These are phyloP conservation scores for Pyricularia sp. DNA, from an alignment of 2,329 filamentous ascomycete genomes.

Conservation along the genomic window DNA sequence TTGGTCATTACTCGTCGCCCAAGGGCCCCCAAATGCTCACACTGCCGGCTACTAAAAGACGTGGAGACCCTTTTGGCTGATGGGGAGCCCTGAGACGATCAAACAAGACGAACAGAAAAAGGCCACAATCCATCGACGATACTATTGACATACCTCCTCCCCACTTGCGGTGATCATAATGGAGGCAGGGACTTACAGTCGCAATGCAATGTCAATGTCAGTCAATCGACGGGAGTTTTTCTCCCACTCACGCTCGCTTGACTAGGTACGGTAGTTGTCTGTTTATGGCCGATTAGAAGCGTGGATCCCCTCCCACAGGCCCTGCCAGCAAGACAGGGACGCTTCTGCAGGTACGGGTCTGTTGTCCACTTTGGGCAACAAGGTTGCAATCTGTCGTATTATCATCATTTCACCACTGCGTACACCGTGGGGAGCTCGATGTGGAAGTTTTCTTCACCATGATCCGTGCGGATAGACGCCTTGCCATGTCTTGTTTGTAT, in stretches of 20 bases:
- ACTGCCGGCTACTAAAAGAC: background rate
- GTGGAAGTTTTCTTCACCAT: background rate
- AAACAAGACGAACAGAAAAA: no score
- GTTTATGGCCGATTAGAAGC: background rate
- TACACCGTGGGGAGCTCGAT: background rate
- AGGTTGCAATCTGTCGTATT: background rate
- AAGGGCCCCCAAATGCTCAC: background rate
- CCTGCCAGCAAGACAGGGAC: background rate
- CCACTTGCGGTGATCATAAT: background rate
- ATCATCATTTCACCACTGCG: background rate
- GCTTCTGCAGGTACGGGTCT: background rate
- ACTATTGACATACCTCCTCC: no score
- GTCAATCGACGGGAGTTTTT: background rate
- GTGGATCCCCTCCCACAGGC: background rate
- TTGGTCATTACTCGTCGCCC: background rate
- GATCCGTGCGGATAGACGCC: background rate
- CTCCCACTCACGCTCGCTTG: background rate
- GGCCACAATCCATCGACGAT: no score
- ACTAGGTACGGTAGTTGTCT: background rate
- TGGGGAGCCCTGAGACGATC: background rate
- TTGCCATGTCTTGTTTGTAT: background rate
- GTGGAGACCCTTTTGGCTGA: background rate
- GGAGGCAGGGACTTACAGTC: background rate
- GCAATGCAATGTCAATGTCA: background rate
- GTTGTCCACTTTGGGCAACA: background rate